Conservation (phyloP, 768 basidiomycete species). For the Macrocybe gigantea region DNA sequence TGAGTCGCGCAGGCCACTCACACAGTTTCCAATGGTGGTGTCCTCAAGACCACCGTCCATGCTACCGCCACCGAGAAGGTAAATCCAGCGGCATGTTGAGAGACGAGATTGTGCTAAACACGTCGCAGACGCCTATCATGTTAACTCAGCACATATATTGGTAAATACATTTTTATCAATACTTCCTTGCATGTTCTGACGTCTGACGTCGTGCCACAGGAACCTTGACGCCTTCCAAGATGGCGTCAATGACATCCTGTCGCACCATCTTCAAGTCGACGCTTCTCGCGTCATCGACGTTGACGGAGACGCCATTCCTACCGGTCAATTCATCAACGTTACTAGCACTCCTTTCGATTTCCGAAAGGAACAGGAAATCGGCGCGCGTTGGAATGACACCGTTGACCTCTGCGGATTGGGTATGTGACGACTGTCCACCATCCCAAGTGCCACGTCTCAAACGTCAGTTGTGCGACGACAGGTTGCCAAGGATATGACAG, state of each 20-base stretch:
- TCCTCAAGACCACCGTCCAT: constrained; percentile 34
- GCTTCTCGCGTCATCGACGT: constrained; percentile 26
- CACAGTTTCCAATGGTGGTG: constrained; percentile 36
- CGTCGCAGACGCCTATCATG: constrained; percentile 46
- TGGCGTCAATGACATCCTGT: constrained; percentile 26
- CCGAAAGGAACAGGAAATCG: constrained; percentile 22
- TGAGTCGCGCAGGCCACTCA: constrained; percentile 34
- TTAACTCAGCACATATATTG: constrained; percentile 51
- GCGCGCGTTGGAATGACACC: constrained; percentile 27
- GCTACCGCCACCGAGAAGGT: constrained; percentile 42
- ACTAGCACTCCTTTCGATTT: constrained; percentile 37
- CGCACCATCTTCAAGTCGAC: constrained; percentile 22
- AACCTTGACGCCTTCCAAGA: constrained; percentile 50
- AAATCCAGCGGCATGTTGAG: background rate
- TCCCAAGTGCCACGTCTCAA: background rate
- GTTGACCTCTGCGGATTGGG: constrained; percentile 21
- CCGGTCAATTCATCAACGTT: constrained; percentile 18
- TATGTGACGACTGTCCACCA: constrained; percentile 4
- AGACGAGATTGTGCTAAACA: no score
- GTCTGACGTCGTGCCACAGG: constrained; percentile 16
- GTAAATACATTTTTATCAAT: constrained; percentile 15
- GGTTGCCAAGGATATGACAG: constrained; percentile 46
- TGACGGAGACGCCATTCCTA: constrained; percentile 31
- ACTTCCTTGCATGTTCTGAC: background rate
- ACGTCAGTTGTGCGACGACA: constrained; percentile 5